Percentiles rank a stretch among this genome's conserved stretches.
Conservation (phyloP, 2,329 filamentous ascomycete species). For the Aspergillus terreus region DNA sequence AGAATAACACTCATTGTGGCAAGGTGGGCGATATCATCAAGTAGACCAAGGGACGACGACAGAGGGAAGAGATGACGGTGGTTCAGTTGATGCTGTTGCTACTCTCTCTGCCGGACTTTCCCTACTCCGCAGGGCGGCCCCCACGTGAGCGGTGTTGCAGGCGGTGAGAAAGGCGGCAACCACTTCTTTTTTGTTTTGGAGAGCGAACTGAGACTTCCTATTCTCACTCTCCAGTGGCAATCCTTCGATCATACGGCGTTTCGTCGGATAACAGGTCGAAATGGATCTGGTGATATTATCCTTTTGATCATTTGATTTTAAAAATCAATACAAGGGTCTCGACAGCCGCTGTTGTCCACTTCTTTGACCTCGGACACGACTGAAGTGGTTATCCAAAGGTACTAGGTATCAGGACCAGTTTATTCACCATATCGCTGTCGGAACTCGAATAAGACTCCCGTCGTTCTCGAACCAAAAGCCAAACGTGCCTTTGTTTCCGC, state of each 20-base stretch:
- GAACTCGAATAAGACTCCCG: no score
- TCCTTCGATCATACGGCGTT: neutral
- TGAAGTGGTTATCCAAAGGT: no score
- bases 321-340: no score
- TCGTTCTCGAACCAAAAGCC: no score
- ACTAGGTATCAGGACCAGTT: no score
- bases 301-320: no score
- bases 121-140: neutral
- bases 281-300: no score
- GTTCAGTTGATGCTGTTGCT: neutral
- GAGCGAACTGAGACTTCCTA: neutral
- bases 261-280: no score
- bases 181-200: neutral
- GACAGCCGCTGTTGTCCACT: no score
- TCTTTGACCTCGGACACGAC: no score
- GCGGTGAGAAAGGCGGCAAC: slow-evolving; percentile 57
- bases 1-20: slow-evolving; percentile 62
- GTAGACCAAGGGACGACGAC: neutral
- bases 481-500: no score
- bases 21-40: neutral
- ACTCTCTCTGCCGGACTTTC: slow-evolving; percentile 11
- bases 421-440: no score
- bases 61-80: slow-evolving; percentile 6
- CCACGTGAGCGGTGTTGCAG: slow-evolving; percentile 48
- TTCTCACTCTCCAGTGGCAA: neutral